phyloP scores from a whole-genome alignment of 2,329 filamentous ascomycete species.

The Remersonia thermophila region DNA sequence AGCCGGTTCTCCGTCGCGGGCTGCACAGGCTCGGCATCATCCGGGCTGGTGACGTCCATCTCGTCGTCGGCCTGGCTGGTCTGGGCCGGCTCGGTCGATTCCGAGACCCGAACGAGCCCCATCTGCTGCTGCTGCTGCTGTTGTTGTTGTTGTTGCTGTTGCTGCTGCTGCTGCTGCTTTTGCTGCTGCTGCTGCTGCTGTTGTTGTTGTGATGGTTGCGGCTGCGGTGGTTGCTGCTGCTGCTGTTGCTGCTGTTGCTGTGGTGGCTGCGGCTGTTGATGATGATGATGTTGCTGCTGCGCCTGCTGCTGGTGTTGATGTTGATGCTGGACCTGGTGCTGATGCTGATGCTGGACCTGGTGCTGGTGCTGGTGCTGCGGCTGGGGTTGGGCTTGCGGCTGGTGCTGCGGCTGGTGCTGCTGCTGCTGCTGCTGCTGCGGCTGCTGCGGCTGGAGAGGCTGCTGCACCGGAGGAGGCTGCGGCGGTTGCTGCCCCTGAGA shows the following conservation, averaged over 20 bases:
- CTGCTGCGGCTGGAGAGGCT: not conserved
- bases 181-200: not conserved
- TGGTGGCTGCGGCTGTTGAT: not conserved
- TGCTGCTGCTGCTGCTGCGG: not conserved
- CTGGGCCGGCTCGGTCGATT: no score
- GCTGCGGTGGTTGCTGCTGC: not conserved
- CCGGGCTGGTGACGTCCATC: no score
- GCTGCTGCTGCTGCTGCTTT: not conserved
- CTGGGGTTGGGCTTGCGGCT: not conserved
- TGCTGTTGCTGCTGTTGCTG: not conserved
- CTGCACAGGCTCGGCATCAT: no score
- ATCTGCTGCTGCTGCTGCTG: not conserved
- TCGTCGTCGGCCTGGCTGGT: constrained; percentile 30
- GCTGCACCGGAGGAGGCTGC: constrained; percentile 21
- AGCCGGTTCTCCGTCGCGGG: constrained; percentile 29
- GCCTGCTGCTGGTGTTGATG: not conserved
- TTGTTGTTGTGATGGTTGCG: not conserved
- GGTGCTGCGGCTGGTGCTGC: not conserved
- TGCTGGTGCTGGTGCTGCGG: not conserved
- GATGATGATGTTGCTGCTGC: not conserved
- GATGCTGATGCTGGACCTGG: not conserved
- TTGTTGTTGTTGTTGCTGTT: constrained; percentile 15
- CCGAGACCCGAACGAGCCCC: no score
- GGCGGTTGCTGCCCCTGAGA: constrained; percentile 15
- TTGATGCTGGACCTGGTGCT: not conserved